Evolutionary conservation across 2,329 filamentous ascomycete species (phyloP).

Genomic region (Neonectria neomacrospora): DNA sequence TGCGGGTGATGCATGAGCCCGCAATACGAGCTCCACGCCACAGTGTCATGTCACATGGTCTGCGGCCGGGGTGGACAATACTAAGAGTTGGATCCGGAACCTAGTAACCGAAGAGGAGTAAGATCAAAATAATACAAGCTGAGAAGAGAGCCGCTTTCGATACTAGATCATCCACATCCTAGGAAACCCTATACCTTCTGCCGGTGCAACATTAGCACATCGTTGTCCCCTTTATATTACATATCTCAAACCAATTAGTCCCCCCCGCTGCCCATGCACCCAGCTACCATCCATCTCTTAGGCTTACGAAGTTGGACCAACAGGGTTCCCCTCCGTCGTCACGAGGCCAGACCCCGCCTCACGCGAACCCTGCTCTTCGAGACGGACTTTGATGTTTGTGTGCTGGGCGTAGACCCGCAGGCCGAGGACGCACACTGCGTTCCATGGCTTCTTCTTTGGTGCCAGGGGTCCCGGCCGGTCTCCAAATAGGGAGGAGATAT

Average conservation of each 20-base stretch:
- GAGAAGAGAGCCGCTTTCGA: conserved; percentile 7
- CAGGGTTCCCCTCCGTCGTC: conserved; percentile 25
- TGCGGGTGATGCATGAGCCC: neutral
- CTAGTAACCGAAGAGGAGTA: neutral
- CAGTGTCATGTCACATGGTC: neutral
- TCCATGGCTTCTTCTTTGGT: conserved; percentile 49
- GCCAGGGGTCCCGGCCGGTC: conserved; percentile 3
- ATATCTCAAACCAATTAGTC: neutral
- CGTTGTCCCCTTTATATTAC: neutral
- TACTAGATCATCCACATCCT: conserved; percentile 1
- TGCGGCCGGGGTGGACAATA: neutral
- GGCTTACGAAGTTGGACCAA: conserved; percentile 26
- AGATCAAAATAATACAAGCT: neutral
- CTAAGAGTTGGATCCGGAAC: neutral
- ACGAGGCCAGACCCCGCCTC: conserved; percentile 39
- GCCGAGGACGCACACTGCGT: conserved; percentile 55
- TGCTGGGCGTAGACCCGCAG: conserved; percentile 54
- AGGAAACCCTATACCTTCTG: neutral
- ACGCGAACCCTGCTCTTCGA: conserved; percentile 48
- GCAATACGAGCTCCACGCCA: neutral
- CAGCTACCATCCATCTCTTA: neutral
- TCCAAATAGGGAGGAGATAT: conserved; percentile 27
- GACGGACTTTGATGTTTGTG: conserved; percentile 47
- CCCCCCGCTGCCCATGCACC: conserved; percentile 18
- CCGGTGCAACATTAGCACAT: neutral